phyloP scores from a whole-genome alignment of 345 rosid genomes.

The Salix suchowensis region DNA sequence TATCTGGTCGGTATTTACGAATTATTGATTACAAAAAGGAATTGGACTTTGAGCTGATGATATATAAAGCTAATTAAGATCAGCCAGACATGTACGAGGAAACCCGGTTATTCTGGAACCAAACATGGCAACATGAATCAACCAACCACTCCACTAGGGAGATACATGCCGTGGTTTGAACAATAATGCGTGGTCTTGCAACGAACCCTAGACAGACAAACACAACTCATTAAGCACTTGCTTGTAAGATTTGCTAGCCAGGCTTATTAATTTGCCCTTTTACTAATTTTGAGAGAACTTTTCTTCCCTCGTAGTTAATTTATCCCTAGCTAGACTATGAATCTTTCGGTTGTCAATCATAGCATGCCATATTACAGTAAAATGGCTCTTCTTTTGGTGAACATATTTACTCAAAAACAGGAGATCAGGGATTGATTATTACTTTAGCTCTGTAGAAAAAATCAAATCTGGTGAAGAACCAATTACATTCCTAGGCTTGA shows the following conservation, averaged over 20 bases:
- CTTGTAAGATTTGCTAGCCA: constrained; percentile 1
- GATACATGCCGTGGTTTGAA: constrained; percentile 8
- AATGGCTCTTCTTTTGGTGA: constrained; percentile 14
- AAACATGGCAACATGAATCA: constrained; percentile 49
- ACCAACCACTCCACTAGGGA: constrained; percentile 55
- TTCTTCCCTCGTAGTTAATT: constrained; percentile 2
- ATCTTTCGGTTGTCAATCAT: constrained; percentile 16
- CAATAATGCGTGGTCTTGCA: constrained; percentile 8
- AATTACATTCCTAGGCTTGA: background rate
- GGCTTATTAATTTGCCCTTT: constrained; percentile 5
- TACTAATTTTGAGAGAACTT: constrained; percentile 34
- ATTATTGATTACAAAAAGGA: background rate
- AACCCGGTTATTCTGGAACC: constrained; percentile 47
- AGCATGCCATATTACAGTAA: background rate
- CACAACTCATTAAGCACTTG: constrained; percentile 48
- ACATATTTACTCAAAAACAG: constrained; percentile 5
- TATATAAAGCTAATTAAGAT: background rate
- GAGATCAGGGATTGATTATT: background rate
- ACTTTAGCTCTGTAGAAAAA: background rate
- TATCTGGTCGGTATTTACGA: background rate
- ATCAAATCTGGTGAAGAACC: background rate
- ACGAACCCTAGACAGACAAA: constrained; percentile 31
- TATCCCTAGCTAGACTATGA: background rate
- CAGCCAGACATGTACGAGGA: constrained; percentile 30
- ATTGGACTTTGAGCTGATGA: background rate